Evolutionary conservation across 495 filamentous ascomycete genomes (phyloP), one percentile per base, ranked within the genome.

Genomic region (Aspergillus bridgeri): DNA sequence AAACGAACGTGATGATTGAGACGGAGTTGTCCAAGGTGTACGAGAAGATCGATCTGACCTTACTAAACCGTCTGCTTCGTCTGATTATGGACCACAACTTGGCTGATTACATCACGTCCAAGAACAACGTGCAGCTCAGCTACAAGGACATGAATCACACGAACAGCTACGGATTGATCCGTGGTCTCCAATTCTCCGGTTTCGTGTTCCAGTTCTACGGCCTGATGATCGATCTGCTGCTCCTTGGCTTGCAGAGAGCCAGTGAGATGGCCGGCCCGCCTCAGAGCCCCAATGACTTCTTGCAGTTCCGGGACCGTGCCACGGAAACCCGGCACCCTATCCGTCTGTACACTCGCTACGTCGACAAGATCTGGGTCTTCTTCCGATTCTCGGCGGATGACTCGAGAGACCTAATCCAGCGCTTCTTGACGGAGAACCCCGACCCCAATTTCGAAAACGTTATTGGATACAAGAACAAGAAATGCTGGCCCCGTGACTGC

Each of bases 121-220:
- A 99, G 83, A 99, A 99, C 77, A 99, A 99, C 67, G 95, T 99
- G 17, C 92, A 97, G 65, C 82, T 99, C 54, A 97, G 93, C 62
- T 99, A 99, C 76, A 99, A 99, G 78, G 95, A 99, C 66, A 99
- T 99, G 95, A 98, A 96, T 66, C 95, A 99, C 69, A 95, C 93
- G 54, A 99, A 99, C 72, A 95, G 90, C 71, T 99, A 98, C 66
- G 95, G 95, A 51, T 86, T 99, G 85, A 97, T 98, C 65, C 90
- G 95, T 56, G 95, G 95, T 59, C 80, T 98, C 42, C 95, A 98
- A 67, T 99, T 99, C 71, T 96, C 93, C 1, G 95, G 89, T 11
- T 99, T 99, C 60, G 93, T 98, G 27, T 98, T 98, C 84, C 95
- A 99, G 71, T 99, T 91, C 81, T 99, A 98, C 62, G 95, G 95